A percentile compares a stretch with the other conserved stretches of the same genome.
These are phyloP conservation scores for Candida pseudoglaebosa DNA, from an alignment of 805 yeast genomes.

Conservation along the genomic window DNA sequence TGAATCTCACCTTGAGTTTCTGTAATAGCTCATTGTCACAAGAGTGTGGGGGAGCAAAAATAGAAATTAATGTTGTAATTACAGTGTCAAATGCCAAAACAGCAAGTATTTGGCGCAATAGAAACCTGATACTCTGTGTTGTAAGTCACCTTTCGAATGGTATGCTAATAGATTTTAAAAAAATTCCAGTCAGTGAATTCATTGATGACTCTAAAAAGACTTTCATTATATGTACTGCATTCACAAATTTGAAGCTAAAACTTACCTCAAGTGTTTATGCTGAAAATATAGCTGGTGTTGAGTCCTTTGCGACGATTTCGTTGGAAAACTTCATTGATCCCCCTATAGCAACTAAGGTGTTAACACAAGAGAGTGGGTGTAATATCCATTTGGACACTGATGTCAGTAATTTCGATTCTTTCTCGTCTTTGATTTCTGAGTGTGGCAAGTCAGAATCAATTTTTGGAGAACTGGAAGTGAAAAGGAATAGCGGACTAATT, in stretches of 20 bases:
- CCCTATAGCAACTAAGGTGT: not conserved
- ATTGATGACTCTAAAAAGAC: constrained; percentile 13
- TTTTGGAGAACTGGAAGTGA: too few species aligned
- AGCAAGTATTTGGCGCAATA: constrained; percentile 27
- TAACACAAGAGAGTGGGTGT: not conserved
- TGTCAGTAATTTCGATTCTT: not conserved
- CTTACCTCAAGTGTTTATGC: constrained; percentile 29
- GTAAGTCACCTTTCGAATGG: constrained; percentile 28
- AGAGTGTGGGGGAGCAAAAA: not conserved
- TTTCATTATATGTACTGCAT: constrained; percentile 20
- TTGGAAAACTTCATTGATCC: not conserved
- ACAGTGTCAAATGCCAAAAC: constrained; percentile 7
- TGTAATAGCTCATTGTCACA: not conserved
- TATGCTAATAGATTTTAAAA: constrained; percentile 41
- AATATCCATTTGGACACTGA: not conserved
- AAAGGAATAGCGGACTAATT: too few species aligned
- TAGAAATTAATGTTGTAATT: constrained; percentile 4
- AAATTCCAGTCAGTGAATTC: constrained; percentile 26
- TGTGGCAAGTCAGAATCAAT: too few species aligned
- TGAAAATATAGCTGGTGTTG: constrained; percentile 37
- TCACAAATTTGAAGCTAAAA: constrained; percentile 14
- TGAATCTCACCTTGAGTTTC: constrained; percentile 11
- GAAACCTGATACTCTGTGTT: constrained; percentile 26
- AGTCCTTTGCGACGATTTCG: not conserved
- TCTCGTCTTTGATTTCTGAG: too few species aligned